These are phyloP conservation scores for Brassica cretica DNA, from an alignment of 345 rosid species.

Conservation along the genomic window DNA sequence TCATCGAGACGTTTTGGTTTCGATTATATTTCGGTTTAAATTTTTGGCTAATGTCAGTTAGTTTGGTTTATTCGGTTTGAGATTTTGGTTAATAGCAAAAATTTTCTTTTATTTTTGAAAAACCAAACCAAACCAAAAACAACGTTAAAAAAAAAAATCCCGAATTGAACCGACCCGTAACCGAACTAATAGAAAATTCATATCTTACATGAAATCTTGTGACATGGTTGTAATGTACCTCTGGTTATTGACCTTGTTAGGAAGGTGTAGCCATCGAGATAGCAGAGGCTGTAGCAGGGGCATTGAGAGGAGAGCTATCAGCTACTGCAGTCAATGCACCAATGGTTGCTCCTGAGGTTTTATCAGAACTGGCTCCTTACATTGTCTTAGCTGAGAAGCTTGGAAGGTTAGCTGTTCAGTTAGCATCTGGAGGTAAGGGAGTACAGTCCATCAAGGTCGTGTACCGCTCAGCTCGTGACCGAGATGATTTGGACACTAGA, in stretches of 20 bases:
- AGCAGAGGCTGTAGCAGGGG: conserved; percentile 87
- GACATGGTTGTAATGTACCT: background rate
- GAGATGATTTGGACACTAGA: conserved; percentile 82
- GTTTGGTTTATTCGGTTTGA: background rate
- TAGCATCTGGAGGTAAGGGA: conserved; percentile 71
- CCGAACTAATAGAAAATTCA: background rate
- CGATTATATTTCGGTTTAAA: background rate
- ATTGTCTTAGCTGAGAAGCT: conserved; percentile 72
- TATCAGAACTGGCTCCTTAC: conserved; percentile 67
- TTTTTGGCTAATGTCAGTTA: too few species aligned
- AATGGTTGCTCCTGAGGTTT: conserved; percentile 67
- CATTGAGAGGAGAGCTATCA: conserved; percentile 70
- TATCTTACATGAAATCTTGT: background rate
- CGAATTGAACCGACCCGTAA: too few species aligned
- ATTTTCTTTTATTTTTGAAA: too few species aligned
- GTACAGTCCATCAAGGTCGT: conserved; percentile 62
- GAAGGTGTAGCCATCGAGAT: conserved; percentile 91
- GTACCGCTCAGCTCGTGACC: conserved; percentile 59
- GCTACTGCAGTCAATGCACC: conserved; percentile 92
- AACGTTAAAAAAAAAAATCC: too few species aligned
- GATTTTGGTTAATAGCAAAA: background rate
- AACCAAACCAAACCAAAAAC: too few species aligned
- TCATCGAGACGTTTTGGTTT: background rate
- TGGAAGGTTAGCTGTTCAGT: conserved; percentile 74
- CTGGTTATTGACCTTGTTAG: conserved; percentile 33